Base-by-base conservation (phyloP, 2,329 filamentous ascomycete species). In the Arachnomyces sp. region DNA sequence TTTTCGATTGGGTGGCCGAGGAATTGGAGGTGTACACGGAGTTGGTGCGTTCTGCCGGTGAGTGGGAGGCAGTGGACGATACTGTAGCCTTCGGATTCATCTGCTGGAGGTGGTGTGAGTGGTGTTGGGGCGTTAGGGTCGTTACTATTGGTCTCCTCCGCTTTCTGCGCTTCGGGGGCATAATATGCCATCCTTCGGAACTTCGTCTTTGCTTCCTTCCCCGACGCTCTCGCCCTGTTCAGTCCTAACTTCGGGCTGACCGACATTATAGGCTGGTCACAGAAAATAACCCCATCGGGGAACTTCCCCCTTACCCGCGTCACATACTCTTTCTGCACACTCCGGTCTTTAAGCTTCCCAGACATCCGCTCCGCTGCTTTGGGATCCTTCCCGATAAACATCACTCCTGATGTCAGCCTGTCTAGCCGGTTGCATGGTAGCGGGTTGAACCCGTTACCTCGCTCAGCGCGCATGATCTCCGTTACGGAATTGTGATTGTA, bases 401-500 rank as follows among this genome's bases (percentile, higher is more conserved):
- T 96, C 59, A 98, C 85, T 36, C 92, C 92, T 52, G 87, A 95
- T 0, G 92, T 98, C 53, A 98, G 68, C 38, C 92, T 75, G 60
- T 98, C 92, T 18, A 98, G 77, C n/a, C 92, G 75, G 56, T 98
- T 95, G 67, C 90, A 96, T 0, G 92, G 80, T 40, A 80, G 61
- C 1, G 80, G 78, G 43, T 79, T 72, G 61, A 72, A 82, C 9
- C 66, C 62, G 39, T 71, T 64, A 21, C 73, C 71, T 29, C 78
- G 65, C 56, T 95, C 84, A 2, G 85, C 78, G 51, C 85, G 82
- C 77, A 98, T 82, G 50, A 98, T 95, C 69, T 96, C 89, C 30
- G 94, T 76, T 34, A 98, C 77, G 1, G 86, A 90, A 66, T 98
- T 98, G 72, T 84, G 94, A 61, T 90, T 88, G 70, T 98, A 98